A percentile compares a stretch with the other conserved stretches of the same genome.
Evolutionary conservation across 257 asterid species (phyloP).

Genomic region (Petunia axillaris): DNA sequence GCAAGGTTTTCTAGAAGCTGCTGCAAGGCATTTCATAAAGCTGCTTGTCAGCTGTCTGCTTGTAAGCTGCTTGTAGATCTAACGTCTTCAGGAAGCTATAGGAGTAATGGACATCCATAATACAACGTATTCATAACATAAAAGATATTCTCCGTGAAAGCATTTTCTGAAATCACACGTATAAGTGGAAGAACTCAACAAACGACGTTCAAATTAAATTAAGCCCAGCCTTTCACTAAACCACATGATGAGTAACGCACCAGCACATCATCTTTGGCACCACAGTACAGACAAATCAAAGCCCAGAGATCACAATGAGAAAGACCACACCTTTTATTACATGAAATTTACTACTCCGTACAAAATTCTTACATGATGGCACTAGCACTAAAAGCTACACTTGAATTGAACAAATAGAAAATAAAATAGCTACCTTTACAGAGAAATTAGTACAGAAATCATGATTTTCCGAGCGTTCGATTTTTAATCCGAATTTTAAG

Average conservation of each 20-base stretch:
- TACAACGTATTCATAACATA: no score
- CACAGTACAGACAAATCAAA: not conserved
- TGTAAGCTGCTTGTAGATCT: no score
- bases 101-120: no score
- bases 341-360: not conserved
- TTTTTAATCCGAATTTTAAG: constrained; percentile 79
- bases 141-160: no score
- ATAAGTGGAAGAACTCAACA: no score
- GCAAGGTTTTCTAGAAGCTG: no score
- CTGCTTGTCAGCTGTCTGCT: no score
- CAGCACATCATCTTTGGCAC: not conserved
- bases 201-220: no score
- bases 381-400: constrained; percentile 16
- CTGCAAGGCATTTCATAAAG: no score
- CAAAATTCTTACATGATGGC: not conserved
- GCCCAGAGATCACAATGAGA: not conserved
- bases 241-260: not conserved
- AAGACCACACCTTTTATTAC: not conserved
- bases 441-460: constrained; percentile 29
- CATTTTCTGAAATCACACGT: no score
- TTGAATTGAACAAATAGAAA: not conserved
- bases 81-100: no score
- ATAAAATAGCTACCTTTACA: not conserved
- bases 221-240: no score
- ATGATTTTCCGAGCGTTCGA: constrained; percentile 58